Conservation (phyloP, 306 rosid genomes). For the Corylus avellana region DNA sequence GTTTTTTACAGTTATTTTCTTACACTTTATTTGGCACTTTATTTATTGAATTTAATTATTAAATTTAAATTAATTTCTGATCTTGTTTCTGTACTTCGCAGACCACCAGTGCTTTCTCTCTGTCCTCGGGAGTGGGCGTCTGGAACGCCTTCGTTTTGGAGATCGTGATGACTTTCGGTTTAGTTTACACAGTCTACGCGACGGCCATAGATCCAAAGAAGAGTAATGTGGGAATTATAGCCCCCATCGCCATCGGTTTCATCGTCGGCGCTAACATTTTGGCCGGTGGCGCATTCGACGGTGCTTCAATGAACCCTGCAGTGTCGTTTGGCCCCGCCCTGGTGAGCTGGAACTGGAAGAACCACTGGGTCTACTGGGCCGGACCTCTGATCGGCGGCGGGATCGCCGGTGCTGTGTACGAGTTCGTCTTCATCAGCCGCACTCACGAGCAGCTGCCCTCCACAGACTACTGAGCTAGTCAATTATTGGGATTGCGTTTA, state of each 20-base stretch:
- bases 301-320: constrained; percentile 96
- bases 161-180: constrained; percentile 85
- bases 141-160: constrained; percentile 79
- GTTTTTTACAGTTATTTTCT: background rate
- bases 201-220: constrained; percentile 84
- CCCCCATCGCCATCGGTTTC: constrained; percentile 93
- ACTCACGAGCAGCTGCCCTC: constrained; percentile 69
- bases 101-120: constrained; percentile 55
- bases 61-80: background rate
- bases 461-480: constrained; percentile 41
- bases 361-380: constrained; percentile 90
- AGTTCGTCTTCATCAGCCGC: constrained; percentile 54
- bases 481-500: background rate
- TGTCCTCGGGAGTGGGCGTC: constrained; percentile 60
- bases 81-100: constrained; percentile 32
- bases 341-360: constrained; percentile 74
- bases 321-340: constrained; percentile 86
- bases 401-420: constrained; percentile 65
- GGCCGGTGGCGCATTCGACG: constrained; percentile 79
- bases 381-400: constrained; percentile 91
- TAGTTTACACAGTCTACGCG: constrained; percentile 93
- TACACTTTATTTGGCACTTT: background rate
- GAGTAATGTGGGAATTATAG: constrained; percentile 69
- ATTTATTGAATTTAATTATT: too few species aligned
- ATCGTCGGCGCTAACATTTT: constrained; percentile 88